Percentiles rank a stretch among this genome's conserved stretches.
Conservation (phyloP, 441 rosid species). For the Macaranga tanarius region DNA sequence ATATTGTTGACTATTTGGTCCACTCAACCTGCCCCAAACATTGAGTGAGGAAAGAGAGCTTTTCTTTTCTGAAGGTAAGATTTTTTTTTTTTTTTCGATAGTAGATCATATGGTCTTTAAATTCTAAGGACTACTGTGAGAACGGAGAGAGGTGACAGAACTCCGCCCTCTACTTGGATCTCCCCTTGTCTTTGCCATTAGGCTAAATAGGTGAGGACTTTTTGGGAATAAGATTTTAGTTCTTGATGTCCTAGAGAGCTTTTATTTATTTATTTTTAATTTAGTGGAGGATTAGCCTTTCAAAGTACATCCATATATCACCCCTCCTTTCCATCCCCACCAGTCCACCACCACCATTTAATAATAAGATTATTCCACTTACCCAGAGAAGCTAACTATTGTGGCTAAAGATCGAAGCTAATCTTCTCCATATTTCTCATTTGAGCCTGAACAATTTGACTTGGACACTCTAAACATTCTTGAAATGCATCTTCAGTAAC, state of each 20-base stretch:
- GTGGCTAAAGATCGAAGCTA: conserved; percentile 12
- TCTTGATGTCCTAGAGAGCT: conserved; percentile 21
- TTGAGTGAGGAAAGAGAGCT: conserved; percentile 19
- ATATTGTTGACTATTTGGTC: conserved; percentile 45
- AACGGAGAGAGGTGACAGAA: too few species aligned
- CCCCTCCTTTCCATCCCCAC: conserved; percentile 20
- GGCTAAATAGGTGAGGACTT: too few species aligned
- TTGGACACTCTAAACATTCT: not conserved
- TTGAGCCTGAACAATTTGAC: conserved; percentile 23
- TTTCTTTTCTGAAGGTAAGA: too few species aligned
- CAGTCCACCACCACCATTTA: conserved; percentile 28
- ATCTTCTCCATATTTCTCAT: conserved; percentile 2
- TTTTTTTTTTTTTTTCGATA: too few species aligned
- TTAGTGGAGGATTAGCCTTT: conserved; percentile 34
- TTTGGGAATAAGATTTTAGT: conserved; percentile 27
- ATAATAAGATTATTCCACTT: conserved; percentile 15
- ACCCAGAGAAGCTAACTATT: not conserved
- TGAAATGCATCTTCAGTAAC: not conserved
- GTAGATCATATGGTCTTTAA: too few species aligned
- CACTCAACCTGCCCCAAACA: conserved; percentile 36
- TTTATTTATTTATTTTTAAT: not conserved
- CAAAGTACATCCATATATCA: conserved; percentile 35
- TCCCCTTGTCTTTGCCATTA: too few species aligned
- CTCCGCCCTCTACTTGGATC: too few species aligned
- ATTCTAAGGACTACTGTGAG: too few species aligned